Base-by-base conservation (phyloP, 805 yeast species). In the Pichia paraexigua region DNA sequence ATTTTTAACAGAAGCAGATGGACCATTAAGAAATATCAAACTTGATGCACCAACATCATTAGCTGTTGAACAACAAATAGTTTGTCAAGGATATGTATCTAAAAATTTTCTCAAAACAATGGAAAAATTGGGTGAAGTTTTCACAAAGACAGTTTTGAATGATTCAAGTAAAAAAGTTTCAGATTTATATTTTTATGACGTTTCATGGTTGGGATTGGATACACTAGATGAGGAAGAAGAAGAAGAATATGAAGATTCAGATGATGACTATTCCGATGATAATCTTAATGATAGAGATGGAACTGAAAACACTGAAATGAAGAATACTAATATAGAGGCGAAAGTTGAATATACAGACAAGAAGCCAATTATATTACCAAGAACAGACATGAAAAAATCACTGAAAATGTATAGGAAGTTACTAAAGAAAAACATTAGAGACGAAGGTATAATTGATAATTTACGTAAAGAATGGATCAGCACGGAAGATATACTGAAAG, bases 31-130 rank as follows among this genome's bases (percentile, higher is more conserved):
- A 41, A 58, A 62, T 45, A 65, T 66, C 51, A 70, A 71, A 24
- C 53, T 71, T 5, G 79, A 76, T 51, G 68, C 64, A 40, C 46
- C 60, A 41, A 64, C 72, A 21, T 65, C 78, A 1, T 63, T 82
- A 13, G 73, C 75, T 17, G 63, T 82, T 6, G 91, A 86, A 58
- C 85, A 82, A 54, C 75, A 73, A 53, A 66, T 83, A 41, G 76
- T 83, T 17, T 80, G 85, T 56, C 75, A 76, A 49, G 92, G 88
- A 0, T 74, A 71, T 47, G 66, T 86, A 5, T 80, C 87, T 55
- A 49, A 63, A 45, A 44, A 64, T 44, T 58, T 58, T 55, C 35
- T 63, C 47, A 70, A 72, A 47, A 63, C 76, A 47, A 68, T 76
- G 53, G 57, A 68, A 50, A 64, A 73, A 13, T 61, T 82, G 12